Evolutionary conservation across 768 basidiomycete species (phyloP), one percentile per base, ranked within the genome.

Genomic region (Podaxis sp.): DNA sequence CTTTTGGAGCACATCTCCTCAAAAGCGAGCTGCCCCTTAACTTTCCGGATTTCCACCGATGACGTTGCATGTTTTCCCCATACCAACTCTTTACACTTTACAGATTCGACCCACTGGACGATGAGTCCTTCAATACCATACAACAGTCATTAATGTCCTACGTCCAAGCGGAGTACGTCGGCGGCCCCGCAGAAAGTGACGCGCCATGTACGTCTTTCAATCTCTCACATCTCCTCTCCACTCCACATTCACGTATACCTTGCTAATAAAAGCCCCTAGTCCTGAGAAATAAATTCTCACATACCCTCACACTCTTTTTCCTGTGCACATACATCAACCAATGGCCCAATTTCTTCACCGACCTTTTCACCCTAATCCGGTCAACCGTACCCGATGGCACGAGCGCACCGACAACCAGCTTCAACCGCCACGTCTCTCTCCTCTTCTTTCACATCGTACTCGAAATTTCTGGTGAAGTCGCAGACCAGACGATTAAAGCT

Each of bases 401-500:
- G 13, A 61, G n/a, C 40, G 4, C 46, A 24, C 38, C 54, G n/a
- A 77, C 81, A 66, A 77, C 84, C 44, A 79, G 84, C 26, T 87
- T 90, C 76, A 96, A 96, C 73, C 85, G 85, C 49, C 92, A 96
- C 70, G 84, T 96, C 36, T 91, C 91, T 22, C 82, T 95, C 30
- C 84, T 99, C 63, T 87, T 97, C 73, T 92, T 99, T 73, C 95
- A 92, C 70, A 82, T 98, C 68, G 82, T 99, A 49, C 87, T 92
- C 63, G 97, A 99, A 74, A 96, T 99, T 59, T 96, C 95, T 0
- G 92, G 92, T 12, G 97, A 99, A 75, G 92, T 99, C n/a, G 94
- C 94, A 55, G 97, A 99, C 77, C 91, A 93, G 69, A 86, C 94
- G 65, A 87, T 99, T 69, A 95, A 96, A 76, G 84, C 92, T 55